Percentiles rank a stretch among this genome's conserved stretches.
Evolutionary conservation across 352 stramenopile genomes (phyloP).

Genomic region (Pythium volutum): DNA sequence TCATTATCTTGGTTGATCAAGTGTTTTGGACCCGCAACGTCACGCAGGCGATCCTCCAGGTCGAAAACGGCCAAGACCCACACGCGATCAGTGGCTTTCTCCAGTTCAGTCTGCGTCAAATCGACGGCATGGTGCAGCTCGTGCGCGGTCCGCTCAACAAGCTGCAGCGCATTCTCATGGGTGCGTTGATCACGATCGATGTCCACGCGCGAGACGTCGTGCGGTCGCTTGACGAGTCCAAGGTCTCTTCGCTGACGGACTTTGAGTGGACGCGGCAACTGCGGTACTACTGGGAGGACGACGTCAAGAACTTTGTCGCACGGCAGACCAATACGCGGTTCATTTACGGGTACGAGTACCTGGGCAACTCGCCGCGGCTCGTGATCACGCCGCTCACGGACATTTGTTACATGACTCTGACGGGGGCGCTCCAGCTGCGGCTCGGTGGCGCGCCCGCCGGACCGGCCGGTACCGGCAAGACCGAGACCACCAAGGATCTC

Average conservation of each 20-base stretch:
- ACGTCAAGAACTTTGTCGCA: constrained; percentile 91
- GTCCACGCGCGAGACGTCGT: constrained; percentile 91
- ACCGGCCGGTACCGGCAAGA: constrained; percentile 95
- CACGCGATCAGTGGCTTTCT: constrained; percentile 82
- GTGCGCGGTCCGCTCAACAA: constrained; percentile 83
- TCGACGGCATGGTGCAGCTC: constrained; percentile 91
- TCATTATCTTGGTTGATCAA: constrained; percentile 90
- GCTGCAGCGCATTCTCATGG: constrained; percentile 88
- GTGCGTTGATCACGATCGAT: constrained; percentile 90
- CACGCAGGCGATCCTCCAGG: constrained; percentile 69
- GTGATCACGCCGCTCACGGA: constrained; percentile 91
- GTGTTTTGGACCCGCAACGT: constrained; percentile 91
- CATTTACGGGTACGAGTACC: constrained; percentile 94
- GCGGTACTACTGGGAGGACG: constrained; percentile 94
- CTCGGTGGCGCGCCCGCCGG: constrained; percentile 91
- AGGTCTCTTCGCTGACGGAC: constrained; percentile 70
- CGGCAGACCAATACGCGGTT: constrained; percentile 62
- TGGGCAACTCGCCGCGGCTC: constrained; percentile 87
- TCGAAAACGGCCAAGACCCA: constrained; percentile 63
- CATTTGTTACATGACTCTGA: constrained; percentile 96
- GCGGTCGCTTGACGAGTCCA: constrained; percentile 71
- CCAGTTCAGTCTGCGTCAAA: constrained; percentile 89
- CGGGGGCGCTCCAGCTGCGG: constrained; percentile 91
- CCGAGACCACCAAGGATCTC: constrained; percentile 95
- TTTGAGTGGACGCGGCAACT: constrained; percentile 96